Conservation (phyloP, 139 green algal species). For the Deuterostichococcus epilithicus region DNA sequence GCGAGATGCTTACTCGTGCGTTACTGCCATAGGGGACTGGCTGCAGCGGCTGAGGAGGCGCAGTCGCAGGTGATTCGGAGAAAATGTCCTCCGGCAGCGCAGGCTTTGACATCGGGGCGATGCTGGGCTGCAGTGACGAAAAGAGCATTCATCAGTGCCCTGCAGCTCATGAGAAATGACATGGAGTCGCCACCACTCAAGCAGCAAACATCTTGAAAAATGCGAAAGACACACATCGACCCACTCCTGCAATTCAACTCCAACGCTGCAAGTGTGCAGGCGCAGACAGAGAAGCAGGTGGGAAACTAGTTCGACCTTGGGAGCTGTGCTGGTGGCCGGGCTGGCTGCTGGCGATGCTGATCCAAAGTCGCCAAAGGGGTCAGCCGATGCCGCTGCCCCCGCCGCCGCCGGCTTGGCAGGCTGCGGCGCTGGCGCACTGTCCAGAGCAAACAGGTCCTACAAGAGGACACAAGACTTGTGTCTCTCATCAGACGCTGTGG, state of each 20-base stretch:
- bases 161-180: neutral
- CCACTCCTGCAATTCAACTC: neutral
- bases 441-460: slow-evolving; percentile 1
- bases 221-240: neutral
- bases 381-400: slow-evolving; percentile 6
- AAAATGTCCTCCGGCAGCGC: slow-evolving; percentile 44
- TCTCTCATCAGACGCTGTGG: too few species aligned
- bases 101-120: neutral
- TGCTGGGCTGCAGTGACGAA: neutral
- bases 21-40: neutral
- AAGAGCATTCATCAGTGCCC: neutral
- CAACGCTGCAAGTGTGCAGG: neutral
- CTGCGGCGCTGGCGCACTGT: neutral
- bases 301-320: neutral
- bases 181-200: too few species aligned
- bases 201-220: too few species aligned
- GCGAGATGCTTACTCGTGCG: neutral
- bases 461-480: neutral
- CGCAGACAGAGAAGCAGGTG: slow-evolving; percentile 5
- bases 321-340: neutral
- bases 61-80: neutral
- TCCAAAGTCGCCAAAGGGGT: slow-evolving; percentile 18
- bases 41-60: neutral
- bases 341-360: neutral
- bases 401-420: neutral